phyloP scores from a whole-genome alignment of 768 basidiomycete species.

The Coprinellus aureogranulatus region DNA sequence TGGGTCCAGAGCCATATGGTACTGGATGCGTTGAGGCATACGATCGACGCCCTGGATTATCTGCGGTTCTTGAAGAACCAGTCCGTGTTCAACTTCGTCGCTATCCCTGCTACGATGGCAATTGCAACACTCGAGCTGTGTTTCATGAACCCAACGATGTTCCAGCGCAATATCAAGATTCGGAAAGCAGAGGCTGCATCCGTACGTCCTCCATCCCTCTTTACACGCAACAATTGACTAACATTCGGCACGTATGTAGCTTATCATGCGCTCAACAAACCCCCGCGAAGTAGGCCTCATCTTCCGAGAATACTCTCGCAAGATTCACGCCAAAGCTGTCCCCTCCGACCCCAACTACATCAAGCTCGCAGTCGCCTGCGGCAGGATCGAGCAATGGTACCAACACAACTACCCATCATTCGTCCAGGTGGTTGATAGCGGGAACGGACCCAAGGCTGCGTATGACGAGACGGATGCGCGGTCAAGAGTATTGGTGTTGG shows the following conservation, averaged over 20 bases:
- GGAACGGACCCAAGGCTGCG: neutral
- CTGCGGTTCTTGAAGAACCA: constrained; percentile 84
- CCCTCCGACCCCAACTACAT: constrained; percentile 88
- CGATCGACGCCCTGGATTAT: constrained; percentile 86
- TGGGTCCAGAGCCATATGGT: constrained; percentile 89
- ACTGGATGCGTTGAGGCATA: constrained; percentile 81
- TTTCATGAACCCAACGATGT: constrained; percentile 89
- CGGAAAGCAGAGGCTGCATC: constrained; percentile 84
- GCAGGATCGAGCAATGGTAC: constrained; percentile 93
- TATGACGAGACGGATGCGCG: constrained; percentile 54
- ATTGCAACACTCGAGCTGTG: constrained; percentile 89
- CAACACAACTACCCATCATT: constrained; percentile 95
- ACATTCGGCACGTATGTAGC: constrained; percentile 39
- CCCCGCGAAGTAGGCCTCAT: constrained; percentile 86
- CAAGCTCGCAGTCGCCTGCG: constrained; percentile 76
- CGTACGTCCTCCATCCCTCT: constrained; percentile 42
- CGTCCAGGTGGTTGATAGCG: constrained; percentile 37
- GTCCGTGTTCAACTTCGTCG: constrained; percentile 92
- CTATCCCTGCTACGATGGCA: constrained; percentile 93
- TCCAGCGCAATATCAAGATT: constrained; percentile 90
- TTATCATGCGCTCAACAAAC: constrained; percentile 91
- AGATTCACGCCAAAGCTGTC: constrained; percentile 76
- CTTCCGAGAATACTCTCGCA: constrained; percentile 78
- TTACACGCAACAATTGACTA: neutral
- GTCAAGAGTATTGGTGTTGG: constrained; percentile 43